Percentiles rank a stretch among this genome's conserved stretches.
Conservation (phyloP, 179 eudicot genomes). For the Beta lomatogona region DNA sequence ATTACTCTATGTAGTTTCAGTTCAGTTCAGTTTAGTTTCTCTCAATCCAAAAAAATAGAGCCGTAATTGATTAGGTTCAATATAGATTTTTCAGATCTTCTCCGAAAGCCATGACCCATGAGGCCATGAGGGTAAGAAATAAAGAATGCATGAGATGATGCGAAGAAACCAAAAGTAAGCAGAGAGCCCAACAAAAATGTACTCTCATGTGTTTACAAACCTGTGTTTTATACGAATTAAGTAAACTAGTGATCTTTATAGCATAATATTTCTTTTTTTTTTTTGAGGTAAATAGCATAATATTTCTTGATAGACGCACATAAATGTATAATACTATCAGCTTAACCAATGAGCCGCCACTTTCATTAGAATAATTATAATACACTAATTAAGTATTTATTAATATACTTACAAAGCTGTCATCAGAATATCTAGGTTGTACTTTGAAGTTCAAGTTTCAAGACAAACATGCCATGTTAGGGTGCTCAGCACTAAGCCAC, state of each 20-base stretch:
- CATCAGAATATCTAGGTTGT: conserved; percentile 35
- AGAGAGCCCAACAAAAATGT: conserved; percentile 20
- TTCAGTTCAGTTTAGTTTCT: too few relatives aligned
- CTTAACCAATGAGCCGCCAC: conserved; percentile 22
- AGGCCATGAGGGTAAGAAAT: neutral
- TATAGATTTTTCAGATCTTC: neutral
- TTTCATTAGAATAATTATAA: neutral
- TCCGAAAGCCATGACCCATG: neutral
- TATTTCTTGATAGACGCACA: neutral
- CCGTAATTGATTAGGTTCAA: too few relatives aligned
- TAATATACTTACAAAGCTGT: conserved; percentile 22
- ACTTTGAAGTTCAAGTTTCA: conserved; percentile 33
- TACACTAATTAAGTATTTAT: neutral
- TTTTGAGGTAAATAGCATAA: too few relatives aligned
- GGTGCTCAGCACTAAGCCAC: conserved; percentile 40
- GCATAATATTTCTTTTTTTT: neutral
- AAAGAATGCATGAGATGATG: conserved; percentile 9
- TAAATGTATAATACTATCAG: neutral
- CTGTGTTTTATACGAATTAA: neutral
- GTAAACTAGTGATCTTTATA: neutral
- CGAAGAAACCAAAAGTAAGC: conserved; percentile 9
- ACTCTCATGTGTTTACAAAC: conserved; percentile 1
- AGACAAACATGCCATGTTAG: conserved; percentile 45
- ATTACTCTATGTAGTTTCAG: too few relatives aligned
- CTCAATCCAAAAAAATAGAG: too few relatives aligned